Evolutionary conservation across 169 alveolate genomes (phyloP).

Genomic region (Theileria annulata): DNA sequence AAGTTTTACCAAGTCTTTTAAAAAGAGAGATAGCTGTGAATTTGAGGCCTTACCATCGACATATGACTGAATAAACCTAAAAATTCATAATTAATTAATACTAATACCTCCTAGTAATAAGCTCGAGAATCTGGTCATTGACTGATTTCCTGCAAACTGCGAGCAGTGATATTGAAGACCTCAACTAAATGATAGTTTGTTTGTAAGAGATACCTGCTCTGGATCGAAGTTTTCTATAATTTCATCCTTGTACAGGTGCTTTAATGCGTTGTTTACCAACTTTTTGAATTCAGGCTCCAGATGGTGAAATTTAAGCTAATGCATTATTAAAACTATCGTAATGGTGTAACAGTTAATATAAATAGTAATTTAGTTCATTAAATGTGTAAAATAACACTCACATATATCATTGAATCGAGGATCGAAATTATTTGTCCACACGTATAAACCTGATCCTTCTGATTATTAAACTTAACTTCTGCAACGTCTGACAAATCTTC

Average conservation of each 20-base stretch:
- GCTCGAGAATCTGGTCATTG: conserved; percentile 42
- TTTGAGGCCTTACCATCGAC: conserved; percentile 36
- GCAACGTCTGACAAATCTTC: too few relatives aligned
- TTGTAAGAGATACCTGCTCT: conserved; percentile 42
- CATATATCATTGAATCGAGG: conserved; percentile 58
- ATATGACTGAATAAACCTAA: conserved; percentile 34
- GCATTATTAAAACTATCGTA: not conserved
- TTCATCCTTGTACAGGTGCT: conserved; percentile 37
- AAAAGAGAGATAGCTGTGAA: conserved; percentile 41
- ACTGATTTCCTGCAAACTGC: conserved; percentile 32
- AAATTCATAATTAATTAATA: not conserved
- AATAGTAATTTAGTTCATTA: too few relatives aligned
- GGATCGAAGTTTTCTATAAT: conserved; percentile 46
- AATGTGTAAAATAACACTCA: not conserved
- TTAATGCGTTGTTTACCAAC: conserved; percentile 28
- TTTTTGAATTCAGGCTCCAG: conserved; percentile 41
- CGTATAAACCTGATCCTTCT: conserved; percentile 38
- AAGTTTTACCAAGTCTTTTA: conserved; percentile 64
- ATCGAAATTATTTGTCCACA: conserved; percentile 61
- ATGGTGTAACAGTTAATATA: not conserved
- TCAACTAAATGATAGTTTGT: conserved; percentile 1
- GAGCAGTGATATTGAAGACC: conserved; percentile 38
- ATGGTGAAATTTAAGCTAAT: conserved; percentile 40
- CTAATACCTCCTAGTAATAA: conserved; percentile 26
- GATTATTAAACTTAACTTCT: conserved; percentile 17